Evolutionary conservation across 139 green algal species (phyloP).

Genomic region (Chlamydomonas schloesseri): DNA sequence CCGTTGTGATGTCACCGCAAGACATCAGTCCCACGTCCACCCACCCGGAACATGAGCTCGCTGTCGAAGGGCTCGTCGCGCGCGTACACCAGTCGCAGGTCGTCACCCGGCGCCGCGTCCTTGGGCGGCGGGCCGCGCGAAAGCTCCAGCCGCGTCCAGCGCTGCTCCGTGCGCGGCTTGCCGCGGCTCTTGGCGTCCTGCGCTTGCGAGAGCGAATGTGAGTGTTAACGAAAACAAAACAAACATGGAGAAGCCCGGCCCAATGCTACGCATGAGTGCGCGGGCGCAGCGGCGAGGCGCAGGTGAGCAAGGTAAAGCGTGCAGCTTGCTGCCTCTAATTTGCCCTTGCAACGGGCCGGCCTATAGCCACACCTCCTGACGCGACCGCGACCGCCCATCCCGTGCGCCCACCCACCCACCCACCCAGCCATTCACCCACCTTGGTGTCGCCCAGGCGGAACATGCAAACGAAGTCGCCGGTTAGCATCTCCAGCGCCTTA

Average conservation of each 20-base stretch:
- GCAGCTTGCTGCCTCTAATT: no score
- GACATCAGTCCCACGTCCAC: no score
- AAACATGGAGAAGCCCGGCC: no score
- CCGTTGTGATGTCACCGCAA: no score
- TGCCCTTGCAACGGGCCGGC: no score
- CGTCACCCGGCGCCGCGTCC: slow-evolving; percentile 6
- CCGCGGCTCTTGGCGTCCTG: slow-evolving; percentile 9
- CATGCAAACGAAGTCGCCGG: slow-evolving; percentile 62
- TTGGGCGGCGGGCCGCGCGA: slow-evolving; percentile 17
- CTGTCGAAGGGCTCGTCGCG: slow-evolving; percentile 19
- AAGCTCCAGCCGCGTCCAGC: slow-evolving; percentile 34
- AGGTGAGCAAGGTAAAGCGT: no score
- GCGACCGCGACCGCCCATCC: not conserved
- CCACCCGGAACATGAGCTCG: slow-evolving; percentile 50
- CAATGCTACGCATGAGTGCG: no score
- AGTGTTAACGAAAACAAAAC: no score
- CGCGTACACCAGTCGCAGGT: slow-evolving; percentile 31
- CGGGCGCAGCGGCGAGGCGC: no score
- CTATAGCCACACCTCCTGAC: no score
- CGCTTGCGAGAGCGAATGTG: no score
- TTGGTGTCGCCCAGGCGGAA: slow-evolving; percentile 45
- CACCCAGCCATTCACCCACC: not conserved
- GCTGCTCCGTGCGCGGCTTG: slow-evolving; percentile 23
- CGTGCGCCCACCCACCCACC: not conserved
- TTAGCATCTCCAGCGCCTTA: slow-evolving; percentile 59